Evolutionary conservation across 2,329 filamentous ascomycete species (phyloP), one percentile per base, ranked within the genome.

Genomic region (Gyromitra esculenta): DNA sequence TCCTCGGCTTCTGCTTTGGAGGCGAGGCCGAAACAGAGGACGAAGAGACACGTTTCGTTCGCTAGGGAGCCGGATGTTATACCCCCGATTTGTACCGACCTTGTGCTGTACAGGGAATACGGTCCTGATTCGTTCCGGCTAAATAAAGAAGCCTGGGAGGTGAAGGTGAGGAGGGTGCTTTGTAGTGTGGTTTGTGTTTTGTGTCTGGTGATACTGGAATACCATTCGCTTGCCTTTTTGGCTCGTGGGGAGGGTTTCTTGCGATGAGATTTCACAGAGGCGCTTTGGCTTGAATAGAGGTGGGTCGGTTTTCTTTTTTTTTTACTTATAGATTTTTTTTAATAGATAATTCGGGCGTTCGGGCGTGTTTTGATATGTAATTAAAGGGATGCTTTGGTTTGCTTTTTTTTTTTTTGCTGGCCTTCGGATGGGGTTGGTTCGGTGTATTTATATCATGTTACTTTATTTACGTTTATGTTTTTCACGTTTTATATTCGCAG

Each of bases 51-150:
- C 39, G 65, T 75, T 15, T 48, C 11, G 39, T 75, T 75, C 9
- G 52, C 50, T 13, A 39, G 25, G 25, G n/a, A 45, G n/a, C 57
- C 41, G 1, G 66, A 57, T 35, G 21, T 64, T 3, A 75, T 75
- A 15, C 72, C 72, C 11, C 72, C 72, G 25, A 37, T 45, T 25
- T 75, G 72, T 35, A 64, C 39, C 39, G 72, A 75, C 21, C 48
- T 75, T 18, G 65, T 75, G 50, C 59, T 75, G n/a, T 75, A 75
- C 59, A 62, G 65, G n/a, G 54, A 21, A 21, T 59, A 60, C 21
- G 41, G 66, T 13, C 54, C 54, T 54, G 50, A 54, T 11, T 54
- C 21, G 11, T 31, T 25, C 50, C 50, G 8, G 50, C 50, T 6
- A 31, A 25, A 54, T 7, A 54, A 18, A 21, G 11, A 54, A 31